Conservation (phyloP, 2,329 filamentous ascomycete genomes). For the Neonectria coccinea region DNA sequence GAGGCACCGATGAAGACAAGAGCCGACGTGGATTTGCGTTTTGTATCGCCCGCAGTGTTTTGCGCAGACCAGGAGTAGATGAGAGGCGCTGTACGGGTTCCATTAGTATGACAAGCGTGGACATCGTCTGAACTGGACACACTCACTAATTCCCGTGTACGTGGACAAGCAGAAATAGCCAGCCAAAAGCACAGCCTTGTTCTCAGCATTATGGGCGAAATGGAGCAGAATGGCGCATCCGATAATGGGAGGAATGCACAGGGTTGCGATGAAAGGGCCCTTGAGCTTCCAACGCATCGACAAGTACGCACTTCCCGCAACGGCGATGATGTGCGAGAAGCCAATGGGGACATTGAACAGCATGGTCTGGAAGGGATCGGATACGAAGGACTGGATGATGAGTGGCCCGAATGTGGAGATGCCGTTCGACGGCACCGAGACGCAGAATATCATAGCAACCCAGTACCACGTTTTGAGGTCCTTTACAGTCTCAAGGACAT, state of each 20-base stretch:
- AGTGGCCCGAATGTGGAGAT: slow-evolving; percentile 69
- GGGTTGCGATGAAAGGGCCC: slow-evolving; percentile 64
- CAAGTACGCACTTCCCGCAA: slow-evolving; percentile 66
- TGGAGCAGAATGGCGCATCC: slow-evolving; percentile 66
- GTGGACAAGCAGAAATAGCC: slow-evolving; percentile 71
- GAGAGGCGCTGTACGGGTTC: slow-evolving; percentile 57
- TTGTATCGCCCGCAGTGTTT: slow-evolving; percentile 76
- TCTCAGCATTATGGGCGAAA: slow-evolving; percentile 57
- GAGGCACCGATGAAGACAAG: slow-evolving; percentile 74
- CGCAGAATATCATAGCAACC: slow-evolving; percentile 65
- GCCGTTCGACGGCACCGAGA: slow-evolving; percentile 69
- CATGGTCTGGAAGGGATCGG: slow-evolving; percentile 66
- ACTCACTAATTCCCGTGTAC: slow-evolving; percentile 59
- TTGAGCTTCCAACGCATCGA: slow-evolving; percentile 68
- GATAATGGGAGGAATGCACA: slow-evolving; percentile 68
- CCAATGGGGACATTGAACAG: slow-evolving; percentile 72
- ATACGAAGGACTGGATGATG: slow-evolving; percentile 70
- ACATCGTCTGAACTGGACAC: slow-evolving; percentile 39
- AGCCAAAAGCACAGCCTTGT: slow-evolving; percentile 63
- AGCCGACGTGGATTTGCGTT: slow-evolving; percentile 74
- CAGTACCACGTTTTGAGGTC: slow-evolving; percentile 73
- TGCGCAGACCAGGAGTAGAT: slow-evolving; percentile 72
- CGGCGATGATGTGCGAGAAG: slow-evolving; percentile 69
- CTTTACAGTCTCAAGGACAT: slow-evolving; percentile 64
- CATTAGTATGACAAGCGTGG: slow-evolving; percentile 31